Evolutionary conservation across 345 rosid species (phyloP), one percentile per base, ranked within the genome.

Genomic region (Toxicodendron radicans): DNA sequence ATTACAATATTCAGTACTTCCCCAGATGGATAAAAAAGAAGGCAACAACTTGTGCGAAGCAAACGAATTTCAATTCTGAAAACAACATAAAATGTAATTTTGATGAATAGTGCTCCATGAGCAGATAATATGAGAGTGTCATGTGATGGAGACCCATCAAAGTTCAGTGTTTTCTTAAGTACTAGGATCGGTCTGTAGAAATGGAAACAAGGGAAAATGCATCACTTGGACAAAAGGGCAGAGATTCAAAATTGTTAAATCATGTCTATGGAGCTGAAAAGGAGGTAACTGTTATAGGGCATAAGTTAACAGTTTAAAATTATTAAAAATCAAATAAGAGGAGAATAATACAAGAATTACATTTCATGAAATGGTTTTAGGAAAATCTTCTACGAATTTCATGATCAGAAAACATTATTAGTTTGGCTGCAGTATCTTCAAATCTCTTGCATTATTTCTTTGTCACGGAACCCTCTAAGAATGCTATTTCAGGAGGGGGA

Each of bases 1-100:
- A 59, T 58, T 11, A 70, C 33, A 73, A 66, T 2, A 74, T 60
- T 78, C 74, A 79, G 79, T 67, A 69, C 27, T 41, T 64, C 51
- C 27, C 21, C 7, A 12, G 21, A 59, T 60, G 45, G 7, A 1
- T 1, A 33, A 2, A 12, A 16, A 33, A 58, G 38, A 48, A 59
- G 3, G 32, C 38, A 68, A 49, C 57, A 64, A 18, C 32, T 70
- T 57, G 4, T 38, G 27, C 0, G 7, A 35, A 45, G 56, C 18
- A 27, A 61, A 60, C 32, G 30, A 27, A 61, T n/a, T 27, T 16
- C 30, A 30, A 66, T 12, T 11, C 8, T 0, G 38, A 38, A 30
- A 69, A 33, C 23, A 56, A 30, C 33, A n/a, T 45, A 9, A 17
- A 56, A 51, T 12, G 58, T 38, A 66, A 56, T 20, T 8, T 17